Percentiles rank a stretch among this genome's conserved stretches.
These are phyloP conservation scores for Debaryomyces udenii DNA, from an alignment of 1,139 yeast genomes.

Conservation along the genomic window DNA sequence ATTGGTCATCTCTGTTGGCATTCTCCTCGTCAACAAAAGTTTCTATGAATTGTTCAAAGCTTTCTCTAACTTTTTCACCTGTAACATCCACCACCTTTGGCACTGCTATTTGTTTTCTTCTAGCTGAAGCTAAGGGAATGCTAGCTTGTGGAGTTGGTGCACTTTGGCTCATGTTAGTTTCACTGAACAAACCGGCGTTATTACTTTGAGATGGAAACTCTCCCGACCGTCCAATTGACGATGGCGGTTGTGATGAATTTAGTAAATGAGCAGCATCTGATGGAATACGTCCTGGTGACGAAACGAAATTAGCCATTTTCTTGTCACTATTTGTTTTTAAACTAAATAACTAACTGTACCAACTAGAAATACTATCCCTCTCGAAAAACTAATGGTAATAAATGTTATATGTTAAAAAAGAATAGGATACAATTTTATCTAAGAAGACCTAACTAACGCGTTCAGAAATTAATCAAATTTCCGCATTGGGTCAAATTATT, in stretches of 20 bases:
- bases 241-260: conserved; percentile 48
- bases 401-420: conserved; percentile 17
- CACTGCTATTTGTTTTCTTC: conserved; percentile 63
- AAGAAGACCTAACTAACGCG: conserved; percentile 18
- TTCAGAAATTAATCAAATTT: conserved; percentile 19
- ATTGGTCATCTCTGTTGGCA: conserved; percentile 38
- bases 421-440: conserved; percentile 20
- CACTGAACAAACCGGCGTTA: conserved; percentile 23
- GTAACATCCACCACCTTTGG: conserved; percentile 90
- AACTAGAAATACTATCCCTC: neutral
- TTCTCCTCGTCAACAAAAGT: conserved; percentile 52
- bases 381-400: neutral
- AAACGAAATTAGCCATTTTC: conserved; percentile 47
- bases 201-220: conserved; percentile 27
- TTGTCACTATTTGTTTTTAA: neutral
- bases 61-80: conserved; percentile 90
- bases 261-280: conserved; percentile 50
- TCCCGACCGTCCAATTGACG: conserved; percentile 45
- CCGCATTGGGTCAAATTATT: conserved; percentile 27
- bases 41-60: conserved; percentile 83
- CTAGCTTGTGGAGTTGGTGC: conserved; percentile 24
- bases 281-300: conserved; percentile 50
- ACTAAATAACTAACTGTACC: neutral
- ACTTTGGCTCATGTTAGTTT: conserved; percentile 20
- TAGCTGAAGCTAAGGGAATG: conserved; percentile 30